Conservation (phyloP, 179 eudicot genomes). For the Actinidia polygama region DNA sequence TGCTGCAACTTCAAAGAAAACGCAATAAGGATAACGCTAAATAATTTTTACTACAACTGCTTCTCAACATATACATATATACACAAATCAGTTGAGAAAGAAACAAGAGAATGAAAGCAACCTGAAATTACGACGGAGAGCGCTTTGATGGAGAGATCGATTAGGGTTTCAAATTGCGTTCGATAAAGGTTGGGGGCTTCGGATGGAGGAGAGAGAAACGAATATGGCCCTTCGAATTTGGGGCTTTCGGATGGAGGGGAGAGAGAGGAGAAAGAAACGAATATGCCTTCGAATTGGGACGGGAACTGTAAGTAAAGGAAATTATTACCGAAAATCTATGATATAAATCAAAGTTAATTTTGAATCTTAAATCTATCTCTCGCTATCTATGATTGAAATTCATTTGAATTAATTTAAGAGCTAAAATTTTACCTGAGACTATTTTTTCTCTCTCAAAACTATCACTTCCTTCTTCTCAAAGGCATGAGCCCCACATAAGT, state of each 20-base stretch:
- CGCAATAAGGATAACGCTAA: neutral
- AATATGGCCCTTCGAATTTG: too few species aligned
- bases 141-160: neutral
- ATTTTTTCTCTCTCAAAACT: too few species aligned
- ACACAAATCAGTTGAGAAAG: neutral
- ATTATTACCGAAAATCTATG: too few species aligned
- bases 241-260: neutral
- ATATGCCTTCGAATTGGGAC: neutral
- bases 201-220: too few species aligned
- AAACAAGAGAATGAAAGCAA: neutral
- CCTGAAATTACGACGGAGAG: neutral
- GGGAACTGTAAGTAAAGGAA: too few species aligned
- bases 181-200: neutral
- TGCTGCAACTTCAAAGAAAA: neutral
- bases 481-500: too few species aligned
- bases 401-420: too few species aligned
- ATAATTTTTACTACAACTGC: neutral
- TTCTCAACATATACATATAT: neutral
- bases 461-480: too few species aligned
- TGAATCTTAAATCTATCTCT: too few species aligned
- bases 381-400: too few species aligned
- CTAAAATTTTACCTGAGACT: too few species aligned
- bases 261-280: slow-evolving; percentile 1
- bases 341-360: too few species aligned
- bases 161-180: neutral